A percentile compares a stretch with the other conserved stretches of the same genome.
These are phyloP conservation scores for Sphaerosporella brunnea DNA, from an alignment of 495 filamentous ascomycete genomes.

Conservation along the genomic window DNA sequence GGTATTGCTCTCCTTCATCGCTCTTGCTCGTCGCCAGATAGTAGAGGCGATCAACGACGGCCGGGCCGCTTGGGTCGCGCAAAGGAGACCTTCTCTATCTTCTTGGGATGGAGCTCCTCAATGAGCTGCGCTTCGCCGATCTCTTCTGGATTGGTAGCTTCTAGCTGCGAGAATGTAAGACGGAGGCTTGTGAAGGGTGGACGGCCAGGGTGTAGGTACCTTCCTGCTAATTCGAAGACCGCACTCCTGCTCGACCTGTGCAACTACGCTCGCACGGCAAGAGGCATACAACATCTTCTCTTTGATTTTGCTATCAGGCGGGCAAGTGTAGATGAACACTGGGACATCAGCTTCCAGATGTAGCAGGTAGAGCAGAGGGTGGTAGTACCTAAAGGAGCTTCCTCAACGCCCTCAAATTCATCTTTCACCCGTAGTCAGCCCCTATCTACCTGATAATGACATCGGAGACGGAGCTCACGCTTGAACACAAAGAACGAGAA, in stretches of 20 bases:
- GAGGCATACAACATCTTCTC: conserved; percentile 91
- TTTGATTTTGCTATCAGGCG: conserved; percentile 60
- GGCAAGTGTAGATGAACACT: conserved; percentile 91
- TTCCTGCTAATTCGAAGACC: conserved; percentile 62
- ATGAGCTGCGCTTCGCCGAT: conserved; percentile 52
- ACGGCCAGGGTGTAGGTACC: conserved; percentile 29
- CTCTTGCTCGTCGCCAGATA: too few relatives aligned
- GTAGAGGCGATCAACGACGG: conserved; percentile 26
- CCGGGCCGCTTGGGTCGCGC: conserved; percentile 82
- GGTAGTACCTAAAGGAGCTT: conserved; percentile 36
- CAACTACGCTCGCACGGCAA: conserved; percentile 46
- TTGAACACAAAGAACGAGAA: conserved; percentile 65
- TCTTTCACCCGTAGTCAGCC: too few relatives aligned
- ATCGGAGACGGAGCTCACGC: conserved; percentile 9
- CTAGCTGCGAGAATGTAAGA: conserved; percentile 32
- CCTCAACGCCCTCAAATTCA: conserved; percentile 34
- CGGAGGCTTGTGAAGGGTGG: conserved; percentile 2
- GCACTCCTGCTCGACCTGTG: conserved; percentile 47
- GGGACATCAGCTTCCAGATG: not conserved
- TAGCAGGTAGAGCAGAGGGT: not conserved
- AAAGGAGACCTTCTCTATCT: conserved; percentile 55
- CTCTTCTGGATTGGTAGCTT: conserved; percentile 56
- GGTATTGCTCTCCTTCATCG: too few relatives aligned
- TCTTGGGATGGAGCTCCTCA: conserved; percentile 58
- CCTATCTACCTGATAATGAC: too few relatives aligned